Evolutionary conservation across 352 stramenopile genomes (phyloP).

Genomic region (Phytophthora macrochlamydospora): DNA sequence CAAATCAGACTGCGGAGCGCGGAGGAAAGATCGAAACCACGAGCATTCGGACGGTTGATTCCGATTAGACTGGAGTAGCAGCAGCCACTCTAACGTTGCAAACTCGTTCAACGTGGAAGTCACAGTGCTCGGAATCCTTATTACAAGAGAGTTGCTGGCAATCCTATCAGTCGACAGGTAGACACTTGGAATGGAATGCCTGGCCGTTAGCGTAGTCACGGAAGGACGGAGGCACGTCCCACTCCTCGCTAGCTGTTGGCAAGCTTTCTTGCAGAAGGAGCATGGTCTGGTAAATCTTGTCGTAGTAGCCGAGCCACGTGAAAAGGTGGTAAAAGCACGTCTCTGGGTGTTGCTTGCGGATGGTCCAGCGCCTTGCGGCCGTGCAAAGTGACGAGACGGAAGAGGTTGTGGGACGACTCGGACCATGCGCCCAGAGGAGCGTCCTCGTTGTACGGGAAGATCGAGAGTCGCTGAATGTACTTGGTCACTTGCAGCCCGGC

Average conservation of each 20-base stretch:
- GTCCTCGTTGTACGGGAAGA: constrained; percentile 84
- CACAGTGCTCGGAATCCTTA: neutral
- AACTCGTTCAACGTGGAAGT: constrained; percentile 15
- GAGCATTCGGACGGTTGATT: constrained; percentile 54
- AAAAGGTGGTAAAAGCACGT: constrained; percentile 90
- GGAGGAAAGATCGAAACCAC: constrained; percentile 5
- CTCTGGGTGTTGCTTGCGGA: constrained; percentile 81
- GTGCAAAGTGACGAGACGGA: constrained; percentile 79
- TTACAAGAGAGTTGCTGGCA: neutral
- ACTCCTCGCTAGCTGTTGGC: constrained; percentile 82
- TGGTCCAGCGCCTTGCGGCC: constrained; percentile 79
- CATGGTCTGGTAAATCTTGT: constrained; percentile 91
- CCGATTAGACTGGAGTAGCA: constrained; percentile 66
- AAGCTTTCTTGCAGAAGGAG: constrained; percentile 84
- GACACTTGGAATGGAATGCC: constrained; percentile 85
- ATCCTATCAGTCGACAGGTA: constrained; percentile 53
- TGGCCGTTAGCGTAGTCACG: constrained; percentile 83
- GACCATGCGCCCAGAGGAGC: constrained; percentile 80
- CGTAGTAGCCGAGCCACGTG: constrained; percentile 85
- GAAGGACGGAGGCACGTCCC: constrained; percentile 84
- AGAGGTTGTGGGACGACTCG: constrained; percentile 81
- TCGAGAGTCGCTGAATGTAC: constrained; percentile 83
- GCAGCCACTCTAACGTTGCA: neutral
- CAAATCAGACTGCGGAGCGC: constrained; percentile 46
- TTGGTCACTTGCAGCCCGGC: constrained; percentile 83